Percentiles rank a stretch among this genome's conserved stretches.
These are phyloP conservation scores for Leptosphaerulina australis DNA, from an alignment of 2,329 filamentous ascomycete species.

Conservation along the genomic window DNA sequence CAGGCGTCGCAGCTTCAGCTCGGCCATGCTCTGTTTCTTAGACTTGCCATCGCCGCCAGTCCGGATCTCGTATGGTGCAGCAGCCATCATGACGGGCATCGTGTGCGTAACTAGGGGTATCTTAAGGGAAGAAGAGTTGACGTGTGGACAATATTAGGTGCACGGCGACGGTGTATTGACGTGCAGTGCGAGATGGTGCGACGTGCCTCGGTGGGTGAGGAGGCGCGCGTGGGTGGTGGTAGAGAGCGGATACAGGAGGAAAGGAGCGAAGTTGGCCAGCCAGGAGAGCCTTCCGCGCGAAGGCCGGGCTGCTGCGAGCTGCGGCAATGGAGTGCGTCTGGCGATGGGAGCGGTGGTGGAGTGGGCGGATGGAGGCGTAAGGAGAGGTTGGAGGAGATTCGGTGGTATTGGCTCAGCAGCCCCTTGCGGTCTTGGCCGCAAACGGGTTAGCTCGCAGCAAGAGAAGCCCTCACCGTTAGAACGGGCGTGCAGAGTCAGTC, in stretches of 20 bases:
- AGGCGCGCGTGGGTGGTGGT: constrained; percentile 19
- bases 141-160: constrained; percentile 32
- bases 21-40: constrained; percentile 99
- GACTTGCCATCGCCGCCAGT: constrained; percentile 73
- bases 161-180: constrained; percentile 24
- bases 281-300: constrained; percentile 34
- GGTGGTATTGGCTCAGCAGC: constrained; percentile 12
- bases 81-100: constrained; percentile 57
- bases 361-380: constrained; percentile 23
- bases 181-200: constrained; percentile 37
- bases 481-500: not conserved
- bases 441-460: constrained; percentile 6
- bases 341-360: constrained; percentile 30
- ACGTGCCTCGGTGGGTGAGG: constrained; percentile 37
- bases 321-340: constrained; percentile 35
- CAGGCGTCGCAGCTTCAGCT: constrained; percentile 93
- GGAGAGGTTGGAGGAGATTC: constrained; percentile 31
- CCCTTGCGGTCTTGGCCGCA: constrained; percentile 9
- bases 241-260: constrained; percentile 32
- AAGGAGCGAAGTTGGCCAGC: constrained; percentile 46
- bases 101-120: constrained; percentile 25
- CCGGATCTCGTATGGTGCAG: constrained; percentile 68
- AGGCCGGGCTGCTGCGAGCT: constrained; percentile 39
- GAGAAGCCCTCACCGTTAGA: constrained; percentile 3
- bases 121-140: constrained; percentile 22